Evolutionary conservation across 2,329 filamentous ascomycete genomes (phyloP).

Genomic region (Sporothrix phasma): DNA sequence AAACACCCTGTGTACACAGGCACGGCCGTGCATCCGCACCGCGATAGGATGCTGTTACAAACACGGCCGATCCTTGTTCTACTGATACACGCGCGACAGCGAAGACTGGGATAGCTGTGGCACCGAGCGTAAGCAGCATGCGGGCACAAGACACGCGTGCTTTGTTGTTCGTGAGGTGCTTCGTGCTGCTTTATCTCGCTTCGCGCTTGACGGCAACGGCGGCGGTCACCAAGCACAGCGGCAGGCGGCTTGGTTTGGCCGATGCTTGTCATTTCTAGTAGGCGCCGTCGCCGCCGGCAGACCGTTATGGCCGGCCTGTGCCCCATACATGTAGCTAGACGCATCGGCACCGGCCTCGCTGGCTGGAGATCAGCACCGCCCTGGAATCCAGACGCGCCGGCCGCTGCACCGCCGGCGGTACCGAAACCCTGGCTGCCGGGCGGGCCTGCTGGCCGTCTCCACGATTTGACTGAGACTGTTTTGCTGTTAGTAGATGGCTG

Average conservation of each 20-base stretch:
- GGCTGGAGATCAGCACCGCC: conserved; percentile 36
- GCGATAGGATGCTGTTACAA: conserved; percentile 5
- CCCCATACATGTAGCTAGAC: conserved; percentile 42
- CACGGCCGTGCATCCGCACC: conserved; percentile 7
- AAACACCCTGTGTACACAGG: conserved; percentile 5
- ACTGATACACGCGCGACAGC: conserved; percentile 14
- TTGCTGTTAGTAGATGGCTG: neutral
- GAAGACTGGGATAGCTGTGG: neutral
- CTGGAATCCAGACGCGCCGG: conserved; percentile 35
- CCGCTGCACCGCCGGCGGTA: conserved; percentile 31
- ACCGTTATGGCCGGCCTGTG: conserved; percentile 51
- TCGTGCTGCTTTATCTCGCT: neutral
- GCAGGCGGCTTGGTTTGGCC: too few species aligned
- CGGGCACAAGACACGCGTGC: neutral
- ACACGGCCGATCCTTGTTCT: conserved; percentile 4
- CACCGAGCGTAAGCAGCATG: conserved; percentile 3
- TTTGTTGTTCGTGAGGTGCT: neutral
- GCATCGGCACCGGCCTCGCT: conserved; percentile 33
- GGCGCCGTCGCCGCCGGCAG: conserved; percentile 37
- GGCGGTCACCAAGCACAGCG: too few species aligned
- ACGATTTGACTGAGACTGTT: conserved; percentile 69
- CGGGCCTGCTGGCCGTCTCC: conserved; percentile 44
- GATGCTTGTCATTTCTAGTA: conserved; percentile 31
- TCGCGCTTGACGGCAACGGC: too few species aligned
- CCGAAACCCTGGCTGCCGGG: conserved; percentile 46